A percentile compares a stretch with the other conserved stretches of the same genome.
These are phyloP conservation scores for Piper betle DNA, from an alignment of 164 flowering plant genomes.

Conservation along the genomic window DNA sequence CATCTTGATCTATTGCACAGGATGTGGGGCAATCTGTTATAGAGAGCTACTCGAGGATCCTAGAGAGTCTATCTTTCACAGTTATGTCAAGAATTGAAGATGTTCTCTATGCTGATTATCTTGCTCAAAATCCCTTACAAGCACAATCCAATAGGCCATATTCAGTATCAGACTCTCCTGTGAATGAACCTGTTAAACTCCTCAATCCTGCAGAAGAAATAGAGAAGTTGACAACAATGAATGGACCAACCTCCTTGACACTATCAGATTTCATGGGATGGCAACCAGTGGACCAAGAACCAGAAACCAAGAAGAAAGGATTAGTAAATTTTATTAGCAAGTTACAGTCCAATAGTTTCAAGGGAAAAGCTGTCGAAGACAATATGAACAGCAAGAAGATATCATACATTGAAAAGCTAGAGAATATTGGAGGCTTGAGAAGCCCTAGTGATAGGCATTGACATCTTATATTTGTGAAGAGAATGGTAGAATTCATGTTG, in stretches of 20 bases:
- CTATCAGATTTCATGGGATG: slow-evolving; percentile 35
- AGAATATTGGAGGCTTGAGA: slow-evolving; percentile 48
- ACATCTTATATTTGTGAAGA: background rate
- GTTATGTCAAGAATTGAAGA: slow-evolving; percentile 15
- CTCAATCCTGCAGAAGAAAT: slow-evolving; percentile 22
- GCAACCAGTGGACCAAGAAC: slow-evolving; percentile 25
- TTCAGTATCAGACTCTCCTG: slow-evolving; percentile 8
- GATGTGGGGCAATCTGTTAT: slow-evolving; percentile 77
- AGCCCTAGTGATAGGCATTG: slow-evolving; percentile 83
- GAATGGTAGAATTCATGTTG: too few species aligned
- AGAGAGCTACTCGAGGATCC: slow-evolving; percentile 84
- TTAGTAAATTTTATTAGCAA: slow-evolving; percentile 11
- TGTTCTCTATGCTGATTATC: slow-evolving; percentile 47
- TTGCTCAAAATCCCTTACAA: slow-evolving; percentile 26
- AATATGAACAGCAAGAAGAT: slow-evolving; percentile 25
- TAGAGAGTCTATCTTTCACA: slow-evolving; percentile 73
- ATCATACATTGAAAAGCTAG: slow-evolving; percentile 2
- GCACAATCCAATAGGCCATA: slow-evolving; percentile 8
- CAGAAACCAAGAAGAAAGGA: slow-evolving; percentile 11
- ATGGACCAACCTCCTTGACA: slow-evolving; percentile 31
- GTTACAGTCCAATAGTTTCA: slow-evolving; percentile 12
- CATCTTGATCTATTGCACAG: slow-evolving; percentile 19
- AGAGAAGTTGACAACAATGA: slow-evolving; percentile 21
- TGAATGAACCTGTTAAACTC: slow-evolving; percentile 5
- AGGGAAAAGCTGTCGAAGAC: slow-evolving; percentile 21